phyloP scores from a whole-genome alignment of 177 flowering plant species.

The Vitis hybrid region DNA sequence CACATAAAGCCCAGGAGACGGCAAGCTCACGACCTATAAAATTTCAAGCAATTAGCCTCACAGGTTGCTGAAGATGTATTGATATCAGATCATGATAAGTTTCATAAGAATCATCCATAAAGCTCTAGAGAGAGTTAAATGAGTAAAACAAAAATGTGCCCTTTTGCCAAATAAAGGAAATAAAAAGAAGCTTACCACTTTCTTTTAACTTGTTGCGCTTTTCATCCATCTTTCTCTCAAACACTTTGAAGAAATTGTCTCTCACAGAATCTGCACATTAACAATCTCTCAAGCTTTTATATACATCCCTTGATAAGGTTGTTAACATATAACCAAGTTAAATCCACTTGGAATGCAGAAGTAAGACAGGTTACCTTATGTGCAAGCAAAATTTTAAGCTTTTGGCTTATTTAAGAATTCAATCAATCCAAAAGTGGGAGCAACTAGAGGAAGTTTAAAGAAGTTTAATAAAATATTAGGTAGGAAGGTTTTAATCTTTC shows the following conservation, averaged over 20 bases:
- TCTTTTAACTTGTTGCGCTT: constrained; percentile 68
- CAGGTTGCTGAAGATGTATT: constrained; percentile 3
- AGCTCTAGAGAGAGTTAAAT: not conserved
- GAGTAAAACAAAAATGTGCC: not conserved
- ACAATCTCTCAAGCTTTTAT: constrained; percentile 2
- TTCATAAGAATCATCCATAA: not conserved
- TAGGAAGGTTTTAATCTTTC: not conserved
- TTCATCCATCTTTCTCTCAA: constrained; percentile 85
- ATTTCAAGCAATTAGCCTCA: constrained; percentile 7
- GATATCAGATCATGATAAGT: not conserved
- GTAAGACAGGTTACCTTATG: not conserved
- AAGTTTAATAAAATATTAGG: not conserved
- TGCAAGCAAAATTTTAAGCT: not conserved
- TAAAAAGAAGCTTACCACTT: constrained; percentile 57
- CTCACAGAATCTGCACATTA: constrained; percentile 59
- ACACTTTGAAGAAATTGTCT: constrained; percentile 53
- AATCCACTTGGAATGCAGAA: not conserved
- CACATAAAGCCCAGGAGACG: constrained; percentile 95
- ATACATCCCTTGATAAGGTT: not conserved
- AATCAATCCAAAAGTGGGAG: not conserved
- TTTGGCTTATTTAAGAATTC: not conserved
- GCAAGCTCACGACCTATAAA: constrained; percentile 84
- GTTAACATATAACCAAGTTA: not conserved
- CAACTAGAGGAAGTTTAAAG: not conserved
- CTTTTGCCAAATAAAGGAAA: not conserved